These are phyloP conservation scores for Neurospora crassa DNA, from an alignment of 2,329 filamentous ascomycete species.

Conservation along the genomic window DNA sequence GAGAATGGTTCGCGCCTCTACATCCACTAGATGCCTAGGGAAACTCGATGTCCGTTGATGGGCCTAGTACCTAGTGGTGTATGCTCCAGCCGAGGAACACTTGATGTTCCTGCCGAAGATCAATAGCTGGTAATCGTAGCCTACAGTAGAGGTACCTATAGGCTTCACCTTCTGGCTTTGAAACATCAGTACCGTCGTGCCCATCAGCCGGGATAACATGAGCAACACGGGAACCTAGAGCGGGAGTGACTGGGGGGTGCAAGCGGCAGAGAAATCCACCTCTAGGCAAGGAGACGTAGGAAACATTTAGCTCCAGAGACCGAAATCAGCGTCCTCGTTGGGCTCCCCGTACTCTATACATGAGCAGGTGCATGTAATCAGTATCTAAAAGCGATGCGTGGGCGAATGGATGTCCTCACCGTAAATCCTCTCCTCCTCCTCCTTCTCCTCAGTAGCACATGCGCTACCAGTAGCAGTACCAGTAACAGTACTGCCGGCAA, in stretches of 20 bases:
- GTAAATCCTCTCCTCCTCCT: constrained; percentile 62
- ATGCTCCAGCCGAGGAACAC: too few relatives aligned
- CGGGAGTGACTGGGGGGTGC: not conserved
- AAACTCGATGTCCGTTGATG: too few relatives aligned
- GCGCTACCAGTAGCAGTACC: constrained; percentile 52
- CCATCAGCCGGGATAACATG: not conserved
- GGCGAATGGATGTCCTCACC: constrained; percentile 45
- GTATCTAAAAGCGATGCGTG: not conserved
- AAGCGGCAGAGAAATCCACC: not conserved
- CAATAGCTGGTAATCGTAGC: too few relatives aligned
- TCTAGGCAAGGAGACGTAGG: not conserved
- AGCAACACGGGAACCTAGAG: not conserved
- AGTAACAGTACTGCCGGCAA: constrained; percentile 50
- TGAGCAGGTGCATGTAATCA: constrained; percentile 15
- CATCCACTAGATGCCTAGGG: too few relatives aligned
- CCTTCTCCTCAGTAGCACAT: constrained; percentile 44
- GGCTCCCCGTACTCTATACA: constrained; percentile 54
- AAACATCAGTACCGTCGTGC: not conserved
- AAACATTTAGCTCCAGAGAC: constrained; percentile 60
- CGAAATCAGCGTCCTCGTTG: constrained; percentile 69
- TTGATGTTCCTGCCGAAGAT: too few relatives aligned
- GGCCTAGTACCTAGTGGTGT: too few relatives aligned
- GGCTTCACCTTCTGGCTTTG: not conserved
- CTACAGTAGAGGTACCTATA: too few relatives aligned
- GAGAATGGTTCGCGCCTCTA: not conserved